Evolutionary conservation across 1,284 basidiomycete species (phyloP).

Genomic region (Trichosporon asahii): DNA sequence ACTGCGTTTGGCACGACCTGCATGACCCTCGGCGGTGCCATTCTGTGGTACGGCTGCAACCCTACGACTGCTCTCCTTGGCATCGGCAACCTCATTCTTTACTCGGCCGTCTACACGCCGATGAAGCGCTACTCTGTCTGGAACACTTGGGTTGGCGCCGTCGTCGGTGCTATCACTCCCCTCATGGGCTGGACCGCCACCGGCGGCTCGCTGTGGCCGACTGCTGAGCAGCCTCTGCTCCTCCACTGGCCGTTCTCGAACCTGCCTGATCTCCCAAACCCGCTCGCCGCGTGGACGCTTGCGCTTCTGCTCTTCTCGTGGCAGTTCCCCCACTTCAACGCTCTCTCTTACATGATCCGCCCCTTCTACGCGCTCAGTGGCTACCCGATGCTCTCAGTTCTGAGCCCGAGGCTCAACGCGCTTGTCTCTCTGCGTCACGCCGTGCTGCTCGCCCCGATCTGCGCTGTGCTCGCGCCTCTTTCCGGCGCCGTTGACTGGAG

Average conservation of each 20-base stretch:
- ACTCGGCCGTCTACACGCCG: constrained; percentile 89
- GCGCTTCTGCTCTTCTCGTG: constrained; percentile 86
- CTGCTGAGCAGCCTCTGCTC: constrained; percentile 58
- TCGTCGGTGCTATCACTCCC: constrained; percentile 90
- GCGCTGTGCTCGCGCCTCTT: constrained; percentile 74
- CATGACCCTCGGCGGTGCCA: constrained; percentile 69
- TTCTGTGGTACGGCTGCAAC: constrained; percentile 83
- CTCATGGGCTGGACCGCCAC: constrained; percentile 98
- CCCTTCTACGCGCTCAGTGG: constrained; percentile 89
- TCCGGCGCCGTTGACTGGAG: constrained; percentile 82
- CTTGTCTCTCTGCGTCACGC: constrained; percentile 83
- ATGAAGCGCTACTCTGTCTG: constrained; percentile 83
- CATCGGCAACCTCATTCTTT: constrained; percentile 78
- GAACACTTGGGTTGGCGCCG: constrained; percentile 93
- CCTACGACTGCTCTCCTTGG: constrained; percentile 83
- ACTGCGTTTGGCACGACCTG: constrained; percentile 71
- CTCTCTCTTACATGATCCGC: constrained; percentile 82
- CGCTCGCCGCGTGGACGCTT: constrained; percentile 70
- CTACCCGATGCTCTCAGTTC: constrained; percentile 87
- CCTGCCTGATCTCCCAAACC: constrained; percentile 55
- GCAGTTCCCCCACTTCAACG: constrained; percentile 99
- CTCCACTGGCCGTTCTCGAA: constrained; percentile 37
- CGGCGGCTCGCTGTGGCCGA: constrained; percentile 72
- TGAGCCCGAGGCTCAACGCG: constrained; percentile 75
- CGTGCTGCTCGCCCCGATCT: constrained; percentile 72